Evolutionary conservation across 345 rosid genomes (phyloP).

Genomic region (Camelina sativa): DNA sequence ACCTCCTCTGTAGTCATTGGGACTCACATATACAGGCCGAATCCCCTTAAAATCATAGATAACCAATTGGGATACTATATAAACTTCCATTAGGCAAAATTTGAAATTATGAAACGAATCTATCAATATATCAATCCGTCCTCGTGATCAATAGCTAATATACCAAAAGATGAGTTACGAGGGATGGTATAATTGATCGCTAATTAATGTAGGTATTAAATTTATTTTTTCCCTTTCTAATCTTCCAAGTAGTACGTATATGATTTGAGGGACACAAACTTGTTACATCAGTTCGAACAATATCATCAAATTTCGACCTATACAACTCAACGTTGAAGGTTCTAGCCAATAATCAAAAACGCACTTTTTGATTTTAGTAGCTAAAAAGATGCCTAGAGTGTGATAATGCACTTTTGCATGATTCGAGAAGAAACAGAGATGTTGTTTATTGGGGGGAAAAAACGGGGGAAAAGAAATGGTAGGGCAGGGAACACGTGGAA

Average conservation of each 20-base stretch:
- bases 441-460: constrained; percentile 18
- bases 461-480: constrained; percentile 34
- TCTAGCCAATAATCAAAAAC: constrained; percentile 3
- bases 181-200: background rate
- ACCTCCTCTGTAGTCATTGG: constrained; percentile 15
- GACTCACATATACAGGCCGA: constrained; percentile 20
- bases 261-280: background rate
- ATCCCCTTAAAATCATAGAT: background rate
- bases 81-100: background rate
- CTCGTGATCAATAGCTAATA: background rate
- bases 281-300: background rate
- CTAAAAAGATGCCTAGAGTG: background rate
- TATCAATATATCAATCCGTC: background rate
- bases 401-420: constrained; percentile 15
- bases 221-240: background rate
- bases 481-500: constrained; percentile 22
- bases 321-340: background rate
- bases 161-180: constrained; percentile 1
- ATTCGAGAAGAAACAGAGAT: constrained; percentile 34
- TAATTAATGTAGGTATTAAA: background rate
- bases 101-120: background rate
- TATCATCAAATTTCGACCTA: background rate
- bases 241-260: background rate
- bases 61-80: background rate
- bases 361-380: constrained; percentile 9